Percentiles rank a stretch among this genome's conserved stretches.
These are phyloP conservation scores for Dipodascopsis uninucleata DNA, from an alignment of 805 yeast genomes.

Conservation along the genomic window DNA sequence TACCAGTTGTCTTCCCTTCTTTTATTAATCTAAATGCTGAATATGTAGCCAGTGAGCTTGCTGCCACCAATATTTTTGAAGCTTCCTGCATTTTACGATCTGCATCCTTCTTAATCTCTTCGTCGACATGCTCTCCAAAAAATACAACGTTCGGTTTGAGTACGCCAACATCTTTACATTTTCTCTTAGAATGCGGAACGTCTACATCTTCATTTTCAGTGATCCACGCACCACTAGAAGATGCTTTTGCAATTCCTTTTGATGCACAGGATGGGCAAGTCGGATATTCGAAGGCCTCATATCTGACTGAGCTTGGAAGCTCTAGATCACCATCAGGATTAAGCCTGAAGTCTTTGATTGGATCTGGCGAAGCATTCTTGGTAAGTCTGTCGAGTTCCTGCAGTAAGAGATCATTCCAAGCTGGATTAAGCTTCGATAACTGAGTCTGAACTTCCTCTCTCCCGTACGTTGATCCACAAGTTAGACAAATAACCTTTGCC, in stretches of 20 bases:
- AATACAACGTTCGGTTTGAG: constrained; percentile 32
- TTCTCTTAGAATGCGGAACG: constrained; percentile 13
- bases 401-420: constrained; percentile 25
- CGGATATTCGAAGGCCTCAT: constrained; percentile 31
- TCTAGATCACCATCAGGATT: constrained; percentile 33
- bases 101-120: constrained; percentile 20
- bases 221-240: constrained; percentile 12
- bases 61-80: constrained; percentile 29
- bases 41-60: constrained; percentile 31
- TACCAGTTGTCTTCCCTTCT: constrained; percentile 25
- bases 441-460: constrained; percentile 23
- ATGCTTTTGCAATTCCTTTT: constrained; percentile 10
- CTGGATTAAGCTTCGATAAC: constrained; percentile 27
- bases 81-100: constrained; percentile 20
- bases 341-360: constrained; percentile 18
- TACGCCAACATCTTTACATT: constrained; percentile 28
- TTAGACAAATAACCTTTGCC: constrained; percentile 27
- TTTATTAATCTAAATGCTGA: constrained; percentile 31
- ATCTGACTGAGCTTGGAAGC: constrained; percentile 21
- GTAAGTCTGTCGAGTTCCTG: constrained; percentile 21
- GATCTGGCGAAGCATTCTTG: constrained; percentile 6
- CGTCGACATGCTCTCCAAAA: constrained; percentile 32
- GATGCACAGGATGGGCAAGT: constrained; percentile 26
- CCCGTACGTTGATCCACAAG: constrained; percentile 23
- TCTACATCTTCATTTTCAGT: constrained; percentile 5